phyloP scores from a whole-genome alignment of 176 grass and related monocot genomes.

The Hsuehochloa calcarea region DNA sequence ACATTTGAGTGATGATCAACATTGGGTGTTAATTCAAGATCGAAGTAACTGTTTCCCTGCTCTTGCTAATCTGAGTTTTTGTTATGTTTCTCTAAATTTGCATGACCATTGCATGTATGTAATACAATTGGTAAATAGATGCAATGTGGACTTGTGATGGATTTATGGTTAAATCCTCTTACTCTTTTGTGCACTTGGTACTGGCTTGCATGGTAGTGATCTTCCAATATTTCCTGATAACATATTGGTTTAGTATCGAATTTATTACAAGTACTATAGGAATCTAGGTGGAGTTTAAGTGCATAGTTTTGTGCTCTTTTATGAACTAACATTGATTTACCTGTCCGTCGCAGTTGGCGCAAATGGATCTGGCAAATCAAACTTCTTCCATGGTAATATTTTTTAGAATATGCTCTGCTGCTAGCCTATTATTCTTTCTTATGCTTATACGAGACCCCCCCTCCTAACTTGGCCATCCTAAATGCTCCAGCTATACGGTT shows the following conservation, averaged over 20 bases:
- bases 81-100: neutral
- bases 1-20: neutral
- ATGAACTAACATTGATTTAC: conserved; percentile 25
- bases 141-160: neutral
- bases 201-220: neutral
- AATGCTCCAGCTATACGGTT: conserved; percentile 89
- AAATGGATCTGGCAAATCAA: conserved; percentile 98
- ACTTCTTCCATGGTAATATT: conserved; percentile 95
- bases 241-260: neutral
- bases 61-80: neutral
- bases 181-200: neutral
- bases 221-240: conserved; percentile 4
- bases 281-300: neutral
- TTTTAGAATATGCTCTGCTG: neutral
- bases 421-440: conserved; percentile 17
- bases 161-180: neutral
- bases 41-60: neutral
- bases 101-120: neutral
- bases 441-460: neutral
- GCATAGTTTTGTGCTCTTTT: neutral
- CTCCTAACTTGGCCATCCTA: conserved; percentile 23
- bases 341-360: conserved; percentile 76
- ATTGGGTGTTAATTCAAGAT: neutral
- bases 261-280: neutral
- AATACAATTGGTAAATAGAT: neutral